Base-by-base conservation (phyloP, 345 rosid genomes). In the Draba incana region DNA sequence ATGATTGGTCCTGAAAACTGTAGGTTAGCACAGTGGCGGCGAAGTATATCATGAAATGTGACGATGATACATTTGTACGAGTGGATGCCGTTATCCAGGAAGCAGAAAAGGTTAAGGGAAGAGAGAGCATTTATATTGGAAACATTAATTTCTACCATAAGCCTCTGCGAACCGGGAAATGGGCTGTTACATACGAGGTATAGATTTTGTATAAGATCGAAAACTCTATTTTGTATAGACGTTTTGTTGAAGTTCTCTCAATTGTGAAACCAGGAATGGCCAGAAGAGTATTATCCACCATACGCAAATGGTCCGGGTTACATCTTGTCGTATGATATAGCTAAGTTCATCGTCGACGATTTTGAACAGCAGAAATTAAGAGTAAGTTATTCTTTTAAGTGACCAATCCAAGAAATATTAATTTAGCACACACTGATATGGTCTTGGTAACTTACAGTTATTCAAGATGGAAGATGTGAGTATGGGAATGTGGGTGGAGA, bases 381-480 rank as follows among this genome's bases (percentile, higher is more conserved):
- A 78, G 99, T 86, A 79, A 83, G 87, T 67, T 20, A 41, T 24
- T 33, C 8, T 20, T 43, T 30, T 27, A 63, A 33, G 15, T 5
- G 28, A 62, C 15, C 38, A 14, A 10, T 43, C 42, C 44, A 62
- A 46, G 30, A 42, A 39, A 6, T 30, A 31, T 35, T 6, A 24
- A n/a, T 13, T 4, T 14, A 44, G n/a, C 39, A 51, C 24, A 1
- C 33, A 13, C 53, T 69, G 3, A 59, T 54, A 45, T 43, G 58
- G 4, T 70, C 2, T 16, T 10, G 13, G 38, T 69, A 53, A 20
- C 47, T 11, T 76, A 79, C 85, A 94, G 99, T 68, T 94, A 69
- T 91, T 91, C 75, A 94, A 94, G 85, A 94, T 94, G 99, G 99
- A 91, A 79, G 99, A 94, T 68, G 98, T 94, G 75, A 94, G 99